Conservation (phyloP, 2,329 filamentous ascomycete genomes). For the Sporothrix luriei region DNA sequence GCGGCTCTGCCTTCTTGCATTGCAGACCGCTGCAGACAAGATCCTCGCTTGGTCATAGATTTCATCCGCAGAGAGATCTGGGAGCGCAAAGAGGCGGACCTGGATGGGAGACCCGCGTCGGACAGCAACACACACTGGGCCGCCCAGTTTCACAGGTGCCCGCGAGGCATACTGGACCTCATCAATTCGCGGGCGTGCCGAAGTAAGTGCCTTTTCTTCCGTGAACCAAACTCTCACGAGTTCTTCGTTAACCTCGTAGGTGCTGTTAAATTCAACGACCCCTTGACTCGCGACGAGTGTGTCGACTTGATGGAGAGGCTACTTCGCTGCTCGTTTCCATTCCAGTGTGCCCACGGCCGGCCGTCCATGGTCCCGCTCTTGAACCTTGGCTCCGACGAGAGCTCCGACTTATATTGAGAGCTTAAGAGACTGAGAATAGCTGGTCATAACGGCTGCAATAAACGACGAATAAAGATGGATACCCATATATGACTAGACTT, state of each 20-base stretch:
- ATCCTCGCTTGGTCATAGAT: slow-evolving; percentile 72
- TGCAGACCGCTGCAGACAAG: slow-evolving; percentile 70
- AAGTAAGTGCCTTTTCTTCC: slow-evolving; percentile 49
- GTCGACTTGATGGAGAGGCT: slow-evolving; percentile 58
- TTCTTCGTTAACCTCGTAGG: slow-evolving; percentile 40
- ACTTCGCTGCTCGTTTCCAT: slow-evolving; percentile 69
- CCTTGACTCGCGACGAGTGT: slow-evolving; percentile 62
- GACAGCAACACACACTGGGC: slow-evolving; percentile 54
- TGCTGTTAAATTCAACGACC: slow-evolving; percentile 85
- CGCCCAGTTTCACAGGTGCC: slow-evolving; percentile 67
- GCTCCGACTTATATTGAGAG: background rate
- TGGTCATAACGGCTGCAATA: too few species aligned
- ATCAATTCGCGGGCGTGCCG: slow-evolving; percentile 75
- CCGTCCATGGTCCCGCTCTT: slow-evolving; percentile 67
- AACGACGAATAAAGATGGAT: background rate
- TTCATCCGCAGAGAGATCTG: slow-evolving; percentile 76
- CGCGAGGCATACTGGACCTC: slow-evolving; percentile 73
- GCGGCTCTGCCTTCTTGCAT: slow-evolving; percentile 70
- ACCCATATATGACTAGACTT: background rate
- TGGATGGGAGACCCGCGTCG: slow-evolving; percentile 21
- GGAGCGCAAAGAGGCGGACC: slow-evolving; percentile 57
- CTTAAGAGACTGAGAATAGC: background rate
- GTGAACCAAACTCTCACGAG: too few species aligned
- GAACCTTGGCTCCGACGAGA: slow-evolving; percentile 47
- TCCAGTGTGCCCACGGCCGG: slow-evolving; percentile 80